Evolutionary conservation across 495 filamentous ascomycete species (phyloP).

Genomic region (Bryoglossum gracile): DNA sequence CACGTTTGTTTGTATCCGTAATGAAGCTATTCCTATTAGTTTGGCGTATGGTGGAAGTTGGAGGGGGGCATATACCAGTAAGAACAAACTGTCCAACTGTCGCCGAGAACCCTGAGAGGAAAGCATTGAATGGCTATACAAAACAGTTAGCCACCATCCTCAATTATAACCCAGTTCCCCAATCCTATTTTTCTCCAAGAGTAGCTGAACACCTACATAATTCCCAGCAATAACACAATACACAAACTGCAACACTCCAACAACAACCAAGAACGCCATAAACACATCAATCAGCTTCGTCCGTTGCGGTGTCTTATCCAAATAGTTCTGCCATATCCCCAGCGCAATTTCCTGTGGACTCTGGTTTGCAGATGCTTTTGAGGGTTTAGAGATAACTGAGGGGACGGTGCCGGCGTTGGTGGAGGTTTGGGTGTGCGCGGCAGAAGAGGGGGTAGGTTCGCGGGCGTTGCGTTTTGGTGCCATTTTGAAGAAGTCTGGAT

Average conservation of each 20-base stretch:
- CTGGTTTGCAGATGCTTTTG: constrained; percentile 16
- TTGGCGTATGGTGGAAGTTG: neutral
- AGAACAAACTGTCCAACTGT: constrained; percentile 97
- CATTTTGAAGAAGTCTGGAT: constrained; percentile 24
- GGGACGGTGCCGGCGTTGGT: constrained; percentile 14
- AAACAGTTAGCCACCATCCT: constrained; percentile 6
- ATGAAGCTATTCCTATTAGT: constrained; percentile 40
- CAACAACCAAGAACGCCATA: constrained; percentile 79
- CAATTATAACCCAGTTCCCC: neutral
- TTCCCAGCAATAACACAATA: constrained; percentile 93
- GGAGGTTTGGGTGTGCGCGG: constrained; percentile 20
- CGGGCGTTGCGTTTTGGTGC: constrained; percentile 29
- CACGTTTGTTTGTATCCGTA: constrained; percentile 86
- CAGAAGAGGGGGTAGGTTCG: constrained; percentile 21
- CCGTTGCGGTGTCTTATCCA: constrained; percentile 72
- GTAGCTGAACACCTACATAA: constrained; percentile 82
- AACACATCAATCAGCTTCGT: constrained; percentile 90
- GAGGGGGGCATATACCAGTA: constrained; percentile 50
- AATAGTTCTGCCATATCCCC: constrained; percentile 68
- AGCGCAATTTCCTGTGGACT: constrained; percentile 35
- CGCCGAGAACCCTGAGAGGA: constrained; percentile 88
- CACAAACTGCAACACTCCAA: constrained; percentile 82
- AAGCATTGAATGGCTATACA: constrained; percentile 91
- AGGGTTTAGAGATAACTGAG: constrained; percentile 7
- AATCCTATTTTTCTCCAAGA: too few species aligned